Conservation (phyloP, 768 basidiomycete genomes). For the Naematelia aurantialba region DNA sequence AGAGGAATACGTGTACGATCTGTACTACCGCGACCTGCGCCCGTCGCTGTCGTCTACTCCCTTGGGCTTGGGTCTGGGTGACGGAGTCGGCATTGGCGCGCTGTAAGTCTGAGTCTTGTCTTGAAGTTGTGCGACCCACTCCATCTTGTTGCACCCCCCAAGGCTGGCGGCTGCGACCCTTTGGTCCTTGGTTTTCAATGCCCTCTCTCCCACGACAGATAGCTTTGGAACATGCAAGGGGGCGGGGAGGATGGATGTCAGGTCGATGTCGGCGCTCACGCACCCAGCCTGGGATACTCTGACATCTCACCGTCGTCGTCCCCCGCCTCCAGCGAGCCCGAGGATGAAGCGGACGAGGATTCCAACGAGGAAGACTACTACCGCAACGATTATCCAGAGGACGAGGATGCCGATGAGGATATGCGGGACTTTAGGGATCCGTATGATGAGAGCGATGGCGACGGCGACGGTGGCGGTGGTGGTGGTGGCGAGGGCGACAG, state of each 20-base stretch:
- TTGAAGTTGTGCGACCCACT: background rate
- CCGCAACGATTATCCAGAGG: slow-evolving; percentile 47
- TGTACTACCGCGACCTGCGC: slow-evolving; percentile 46
- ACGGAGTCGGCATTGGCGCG: slow-evolving; percentile 32
- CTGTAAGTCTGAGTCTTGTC: slow-evolving; percentile 17
- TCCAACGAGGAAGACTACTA: slow-evolving; percentile 46
- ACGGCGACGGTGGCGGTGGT: slow-evolving; percentile 11
- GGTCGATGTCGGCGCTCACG: background rate
- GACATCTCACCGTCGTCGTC: slow-evolving; percentile 39
- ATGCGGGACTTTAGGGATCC: slow-evolving; percentile 37
- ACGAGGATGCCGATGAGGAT: slow-evolving; percentile 45
- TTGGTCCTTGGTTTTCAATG: background rate
- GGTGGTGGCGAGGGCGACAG: slow-evolving; percentile 3
- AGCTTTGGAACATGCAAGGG: no score
- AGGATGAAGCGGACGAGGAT: slow-evolving; percentile 48
- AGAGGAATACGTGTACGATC: slow-evolving; percentile 47
- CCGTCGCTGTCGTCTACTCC: slow-evolving; percentile 8
- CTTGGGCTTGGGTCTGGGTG: slow-evolving; percentile 32
- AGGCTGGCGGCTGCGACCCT: background rate
- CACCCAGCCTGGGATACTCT: slow-evolving; percentile 32
- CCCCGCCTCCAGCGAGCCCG: slow-evolving; percentile 32
- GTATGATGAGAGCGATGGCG: slow-evolving; percentile 16
- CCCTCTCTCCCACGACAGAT: background rate
- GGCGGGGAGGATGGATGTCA: no score
- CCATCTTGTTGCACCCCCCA: background rate